Base-by-base conservation (phyloP, 208 protist genomes). In the Leishmania tarentolae region DNA sequence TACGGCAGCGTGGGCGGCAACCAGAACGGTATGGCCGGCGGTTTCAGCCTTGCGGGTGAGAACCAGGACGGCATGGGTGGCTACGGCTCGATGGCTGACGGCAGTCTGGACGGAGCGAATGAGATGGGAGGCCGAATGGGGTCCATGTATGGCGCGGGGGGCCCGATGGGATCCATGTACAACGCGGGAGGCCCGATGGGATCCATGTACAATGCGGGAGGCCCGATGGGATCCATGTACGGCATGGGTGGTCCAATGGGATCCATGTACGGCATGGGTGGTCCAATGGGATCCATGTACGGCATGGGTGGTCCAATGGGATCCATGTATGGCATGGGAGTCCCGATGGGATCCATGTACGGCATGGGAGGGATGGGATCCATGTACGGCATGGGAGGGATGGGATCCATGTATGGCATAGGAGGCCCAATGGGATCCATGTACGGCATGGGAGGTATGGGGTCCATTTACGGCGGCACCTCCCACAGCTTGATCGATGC, bases 401-500 rank as follows among this genome's bases (percentile, higher is more conserved):
- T 83, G 63, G 80, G 87, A 52, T 65, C 68, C 61, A 89, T 89
- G 87, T 86, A 86, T 77, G 83, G 85, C 57, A 80, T 76, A 42
- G 83, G 83, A 76, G 76, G 1, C 0, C 35, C 75, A 28, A 68
- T 42, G 37, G 52, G 73, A 47, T 75, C 42, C 47, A 31, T 80
- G 82, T 82, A 86, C 52, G 82, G 82, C 47, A 61, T 52, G 74
- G 76, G 75, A 2, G 75, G 37, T 15, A 75, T 83, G 83, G 37
- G 44, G 42, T 46, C 59, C 63, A 66, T 83, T 79, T 79, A 80
- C 65, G 79, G 66, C 50, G 76, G 56, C 24, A 76, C 76, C 79
- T 95, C 92, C 77, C 83, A 88, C 69, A 92, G 89, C 73, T 84
- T 95, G 28, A 84, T 95, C 44, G 85, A 92, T 78, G 88, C 78